A percentile compares a stretch with the other conserved stretches of the same genome.
Evolutionary conservation across 2,329 filamentous ascomycete genomes (phyloP).

Genomic region (Metarhizium sp.): DNA sequence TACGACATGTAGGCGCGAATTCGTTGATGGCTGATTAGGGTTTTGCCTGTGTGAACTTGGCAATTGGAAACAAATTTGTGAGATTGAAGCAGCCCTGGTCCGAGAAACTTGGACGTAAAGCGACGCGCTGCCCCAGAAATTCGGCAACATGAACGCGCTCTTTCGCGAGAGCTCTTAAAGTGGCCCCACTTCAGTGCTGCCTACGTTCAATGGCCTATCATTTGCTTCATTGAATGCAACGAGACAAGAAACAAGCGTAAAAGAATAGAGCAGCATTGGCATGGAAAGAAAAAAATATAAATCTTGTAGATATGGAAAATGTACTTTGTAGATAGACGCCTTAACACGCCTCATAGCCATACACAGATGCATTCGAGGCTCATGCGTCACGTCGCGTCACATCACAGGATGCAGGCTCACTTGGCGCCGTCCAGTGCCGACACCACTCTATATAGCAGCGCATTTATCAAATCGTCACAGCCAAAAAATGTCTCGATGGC

Average conservation of each 20-base stretch:
- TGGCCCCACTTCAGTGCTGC: constrained; percentile 7
- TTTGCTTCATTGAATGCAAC: neutral
- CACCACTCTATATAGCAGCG: neutral
- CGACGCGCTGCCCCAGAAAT: neutral
- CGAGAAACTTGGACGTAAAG: neutral
- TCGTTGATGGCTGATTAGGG: neutral
- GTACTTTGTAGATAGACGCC: no score
- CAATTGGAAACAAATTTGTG: neutral
- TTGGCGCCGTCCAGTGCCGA: neutral
- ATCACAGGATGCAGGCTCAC: neutral
- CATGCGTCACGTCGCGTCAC: no score
- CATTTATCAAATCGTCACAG: constrained; percentile 4
- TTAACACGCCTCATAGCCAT: no score
- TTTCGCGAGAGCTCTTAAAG: constrained; percentile 8
- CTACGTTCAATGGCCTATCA: neutral
- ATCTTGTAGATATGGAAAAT: no score
- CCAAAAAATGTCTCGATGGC: constrained; percentile 30
- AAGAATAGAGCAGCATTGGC: neutral
- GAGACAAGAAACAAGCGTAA: neutral
- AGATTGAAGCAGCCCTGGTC: neutral
- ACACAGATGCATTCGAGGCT: no score
- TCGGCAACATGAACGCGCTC: constrained; percentile 2
- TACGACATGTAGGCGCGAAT: neutral
- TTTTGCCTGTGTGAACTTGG: no score
- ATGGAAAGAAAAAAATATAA: neutral